phyloP scores from a whole-genome alignment of 169 alveolate genomes.

The Pseudocohnilembus persalinus region DNA sequence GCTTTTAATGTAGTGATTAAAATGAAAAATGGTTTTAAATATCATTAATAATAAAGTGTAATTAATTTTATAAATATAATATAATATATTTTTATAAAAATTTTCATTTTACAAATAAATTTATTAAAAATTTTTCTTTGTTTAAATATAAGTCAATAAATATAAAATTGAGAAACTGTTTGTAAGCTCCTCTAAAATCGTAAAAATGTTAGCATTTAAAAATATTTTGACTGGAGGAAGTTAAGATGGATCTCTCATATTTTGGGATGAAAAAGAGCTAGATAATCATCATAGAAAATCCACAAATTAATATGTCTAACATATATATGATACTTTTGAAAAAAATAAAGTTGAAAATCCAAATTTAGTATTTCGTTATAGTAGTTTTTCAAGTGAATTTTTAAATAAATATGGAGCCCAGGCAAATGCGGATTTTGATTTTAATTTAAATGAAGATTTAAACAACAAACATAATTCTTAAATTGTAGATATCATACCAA shows the following conservation, averaged over 20 bases:
- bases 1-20: not conserved
- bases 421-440: not conserved
- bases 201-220: not conserved
- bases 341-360: not conserved
- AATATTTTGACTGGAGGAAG: slow-evolving; percentile 65
- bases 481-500: not conserved
- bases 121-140: no score
- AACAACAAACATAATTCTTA: not conserved
- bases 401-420: no score
- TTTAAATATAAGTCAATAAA: slow-evolving; percentile 3
- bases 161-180: not conserved
- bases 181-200: not conserved
- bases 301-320: not conserved
- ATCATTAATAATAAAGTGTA: not conserved
- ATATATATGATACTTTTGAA: not conserved
- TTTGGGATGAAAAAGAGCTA: slow-evolving; percentile 62
- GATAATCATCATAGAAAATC: slow-evolving; percentile 2
- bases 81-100: no score
- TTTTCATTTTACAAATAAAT: no score
- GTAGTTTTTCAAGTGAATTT: slow-evolving; percentile 18
- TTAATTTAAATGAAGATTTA: not conserved
- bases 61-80: no score
- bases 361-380: not conserved
- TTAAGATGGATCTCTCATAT: slow-evolving; percentile 64
- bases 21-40: not conserved